Evolutionary conservation across 371 early-diverging fungal species (phyloP), one percentile per base, ranked within the genome.

Genomic region (Mucor mucedo): DNA sequence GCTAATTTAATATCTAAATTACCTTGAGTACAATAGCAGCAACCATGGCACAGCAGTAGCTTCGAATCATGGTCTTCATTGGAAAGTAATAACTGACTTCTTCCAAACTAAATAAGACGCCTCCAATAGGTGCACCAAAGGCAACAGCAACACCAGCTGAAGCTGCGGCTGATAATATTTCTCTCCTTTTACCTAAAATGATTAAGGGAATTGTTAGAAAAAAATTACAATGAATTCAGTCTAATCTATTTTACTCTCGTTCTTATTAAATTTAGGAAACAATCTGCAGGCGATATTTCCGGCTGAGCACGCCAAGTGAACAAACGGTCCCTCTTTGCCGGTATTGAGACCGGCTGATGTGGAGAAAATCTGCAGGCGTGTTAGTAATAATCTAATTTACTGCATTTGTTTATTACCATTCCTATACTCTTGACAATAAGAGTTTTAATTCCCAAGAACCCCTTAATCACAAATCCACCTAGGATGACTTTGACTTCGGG

Each of bases 321-420:
- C 96, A 42, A 97, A 89, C 0, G 98, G 98, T 0, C 97, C 98
- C 83, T 98, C 96, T 72, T 95, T 94, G 38, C 98, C 98, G 7
- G 93, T 76, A 47, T 84, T 89, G 49, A 98, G 68, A 1, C 95
- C 95, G 5, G 95, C 89, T 0, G 92, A 87, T 7, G 93, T 94
- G 1, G 90, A 84, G 64, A 93, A 80, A 7, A 89, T 83, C 83
- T 84, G 21, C 21, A 21, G 21, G 1, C 21, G 21, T 21, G 55
- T 28, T 27, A 21, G 21, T 27, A 27, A 30, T 40, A 7, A 32
- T 27, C 39, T 32, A 28, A 28, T 55, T 55, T 38, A 77, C 29
- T 83, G 6, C 11, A 8, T 39, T 39, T 39, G 21, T 56, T 16
- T 84, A 58, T 28, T 74, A 79, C 86, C 82, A 96, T 81, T n/a